Base-by-base conservation (phyloP, 108 stramenopile species). In the Thalassiosira profunda region DNA sequence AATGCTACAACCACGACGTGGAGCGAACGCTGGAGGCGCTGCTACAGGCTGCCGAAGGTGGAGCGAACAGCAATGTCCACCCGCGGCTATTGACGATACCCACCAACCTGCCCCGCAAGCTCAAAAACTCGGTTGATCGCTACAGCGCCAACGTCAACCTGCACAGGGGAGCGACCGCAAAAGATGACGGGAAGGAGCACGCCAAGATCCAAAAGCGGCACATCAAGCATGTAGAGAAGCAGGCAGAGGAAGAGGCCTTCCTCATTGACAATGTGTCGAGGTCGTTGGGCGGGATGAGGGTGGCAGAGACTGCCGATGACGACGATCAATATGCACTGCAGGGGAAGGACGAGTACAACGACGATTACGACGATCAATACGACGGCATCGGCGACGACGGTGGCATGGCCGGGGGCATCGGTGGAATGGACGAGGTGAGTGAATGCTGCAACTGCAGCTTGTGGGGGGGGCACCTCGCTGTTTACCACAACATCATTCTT, bases 321-420 rank as follows among this genome's bases (percentile, higher is more conserved):
- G 38, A 51, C 18, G 41, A 37, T 1, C 34, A 52, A 31, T 52
- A 52, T 14, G 6, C 26, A 33, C 44, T 17, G 9, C 49, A 28
- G 17, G 59, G 26, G 29, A 58, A 49, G 0, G 57, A 88, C 61
- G 88, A 91, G 64, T 94, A 94, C 63, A 60, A 93, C 55, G 93
- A 94, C 63, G 93, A 94, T 40, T 91, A 94, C 46, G 89, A 94
- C 53, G 93, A 94, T 76, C 90, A 94, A 70, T 91, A 91, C 40
- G 89, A 94, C 73, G 93, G 85, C 2, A 53, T 84, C 14, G 87
- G 86, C 26, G 81, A 73, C 44, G 69, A 80, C 26, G 82, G 82
- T 42, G 88, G 69, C 8, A 59, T 72, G 4, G 90, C 84, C 45
- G 83, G 76, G 75, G 82, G 57, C 11, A 54, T 53, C 25, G 77